Evolutionary conservation across 2,329 filamentous ascomycete species (phyloP).

Genomic region (Phaeosphaeriaceae sp.): DNA sequence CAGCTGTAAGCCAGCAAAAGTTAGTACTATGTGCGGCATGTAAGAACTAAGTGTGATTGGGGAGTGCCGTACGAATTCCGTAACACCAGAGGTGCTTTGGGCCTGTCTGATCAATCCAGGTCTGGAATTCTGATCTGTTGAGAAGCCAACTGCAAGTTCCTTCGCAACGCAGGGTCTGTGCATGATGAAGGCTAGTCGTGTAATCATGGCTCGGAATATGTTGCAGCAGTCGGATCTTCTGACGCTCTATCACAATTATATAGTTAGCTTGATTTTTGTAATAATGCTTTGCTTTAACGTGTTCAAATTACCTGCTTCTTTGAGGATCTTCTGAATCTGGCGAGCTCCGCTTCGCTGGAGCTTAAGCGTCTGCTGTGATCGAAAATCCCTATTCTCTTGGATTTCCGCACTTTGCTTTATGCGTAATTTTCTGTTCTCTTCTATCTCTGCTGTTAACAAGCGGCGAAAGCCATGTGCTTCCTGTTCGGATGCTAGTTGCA

Average conservation of each 20-base stretch:
- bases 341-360: slow-evolving; percentile 9
- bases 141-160: slow-evolving; percentile 21
- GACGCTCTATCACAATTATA: slow-evolving; percentile 10
- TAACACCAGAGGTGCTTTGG: slow-evolving; percentile 27
- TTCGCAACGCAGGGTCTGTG: slow-evolving; percentile 13
- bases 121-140: slow-evolving; percentile 15
- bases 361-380: slow-evolving; percentile 19
- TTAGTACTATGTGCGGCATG: slow-evolving; percentile 11
- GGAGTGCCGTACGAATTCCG: slow-evolving; percentile 24
- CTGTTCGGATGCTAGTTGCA: slow-evolving; percentile 23
- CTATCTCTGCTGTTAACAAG: slow-evolving; percentile 13
- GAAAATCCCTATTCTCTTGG: slow-evolving; percentile 16
- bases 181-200: slow-evolving; percentile 11
- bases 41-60: slow-evolving; percentile 4
- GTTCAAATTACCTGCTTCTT: slow-evolving; percentile 17
- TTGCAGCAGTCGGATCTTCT: slow-evolving; percentile 18
- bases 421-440: slow-evolving; percentile 16
- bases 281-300: neutral
- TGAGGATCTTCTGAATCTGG: slow-evolving; percentile 18
- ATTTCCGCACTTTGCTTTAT: slow-evolving; percentile 14
- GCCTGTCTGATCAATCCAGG: slow-evolving; percentile 13
- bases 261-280: slow-evolving; percentile 7
- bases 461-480: slow-evolving; percentile 15
- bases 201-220: slow-evolving; percentile 21
- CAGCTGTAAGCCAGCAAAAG: slow-evolving; percentile 14